Evolutionary conservation across 2,329 filamentous ascomycete species (phyloP).

Genomic region (Ophiostoma triangulosporum): DNA sequence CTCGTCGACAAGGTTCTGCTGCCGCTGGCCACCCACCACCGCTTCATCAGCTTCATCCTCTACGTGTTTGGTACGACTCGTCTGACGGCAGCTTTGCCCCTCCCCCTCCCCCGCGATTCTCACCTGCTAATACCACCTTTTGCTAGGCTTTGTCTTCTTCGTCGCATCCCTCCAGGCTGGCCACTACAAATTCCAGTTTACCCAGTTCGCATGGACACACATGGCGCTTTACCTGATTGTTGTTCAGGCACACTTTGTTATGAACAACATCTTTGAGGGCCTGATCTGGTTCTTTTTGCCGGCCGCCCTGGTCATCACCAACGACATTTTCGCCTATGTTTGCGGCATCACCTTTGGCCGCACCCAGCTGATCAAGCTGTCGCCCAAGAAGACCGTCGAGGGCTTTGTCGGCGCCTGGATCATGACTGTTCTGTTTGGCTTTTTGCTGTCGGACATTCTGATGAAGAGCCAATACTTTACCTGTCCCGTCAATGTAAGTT

Average conservation of each 20-base stretch:
- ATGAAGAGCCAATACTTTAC: slow-evolving; percentile 94
- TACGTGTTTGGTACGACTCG: slow-evolving; percentile 70
- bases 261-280: slow-evolving; percentile 99
- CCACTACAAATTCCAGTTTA: slow-evolving; percentile 97
- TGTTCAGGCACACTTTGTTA: slow-evolving; percentile 95
- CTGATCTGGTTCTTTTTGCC: slow-evolving; percentile 99
- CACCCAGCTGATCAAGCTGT: slow-evolving; percentile 94
- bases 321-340: slow-evolving; percentile 97
- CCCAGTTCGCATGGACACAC: slow-evolving; percentile 98
- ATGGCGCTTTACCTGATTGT: slow-evolving; percentile 98
- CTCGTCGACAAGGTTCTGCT: slow-evolving; percentile 86
- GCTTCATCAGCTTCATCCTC: slow-evolving; percentile 97
- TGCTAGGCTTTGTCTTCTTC: slow-evolving; percentile 97
- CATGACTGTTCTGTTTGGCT: slow-evolving; percentile 79
- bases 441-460: slow-evolving; percentile 68
- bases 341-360: slow-evolving; percentile 94
- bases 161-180: slow-evolving; percentile 88
- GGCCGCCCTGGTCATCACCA: slow-evolving; percentile 87
- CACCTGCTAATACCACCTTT: background rate
- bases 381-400: slow-evolving; percentile 97
- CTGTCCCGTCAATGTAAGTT: slow-evolving; percentile 73
- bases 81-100: background rate
- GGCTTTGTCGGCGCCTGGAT: slow-evolving; percentile 95
- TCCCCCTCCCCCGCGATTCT: background rate
- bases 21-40: slow-evolving; percentile 89